Percentiles rank a stretch among this genome's conserved stretches.
phyloP scores from a whole-genome alignment of 768 basidiomycete genomes.

The Tephrocybe sp. region DNA sequence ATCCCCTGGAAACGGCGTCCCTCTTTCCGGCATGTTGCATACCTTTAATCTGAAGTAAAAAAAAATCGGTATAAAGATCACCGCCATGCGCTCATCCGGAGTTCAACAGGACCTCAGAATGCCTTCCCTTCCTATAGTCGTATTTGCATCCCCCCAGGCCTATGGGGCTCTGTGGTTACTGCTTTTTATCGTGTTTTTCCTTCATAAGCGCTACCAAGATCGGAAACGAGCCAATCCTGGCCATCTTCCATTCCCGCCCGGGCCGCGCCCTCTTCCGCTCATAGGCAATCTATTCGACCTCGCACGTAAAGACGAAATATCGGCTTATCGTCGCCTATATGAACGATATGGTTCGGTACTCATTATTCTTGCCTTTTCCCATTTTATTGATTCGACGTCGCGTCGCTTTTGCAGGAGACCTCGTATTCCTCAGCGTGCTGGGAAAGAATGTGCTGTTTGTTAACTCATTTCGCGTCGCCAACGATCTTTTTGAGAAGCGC shows the following conservation, averaged over 20 bases:
- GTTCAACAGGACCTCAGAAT: not conserved
- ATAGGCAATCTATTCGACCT: slow-evolving; percentile 53
- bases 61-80: slow-evolving; percentile 6
- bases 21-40: not conserved
- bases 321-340: slow-evolving; percentile 39
- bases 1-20: slow-evolving; percentile 8
- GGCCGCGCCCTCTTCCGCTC: slow-evolving; percentile 50
- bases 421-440: slow-evolving; percentile 51
- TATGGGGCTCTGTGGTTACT: slow-evolving; percentile 5
- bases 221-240: slow-evolving; percentile 12
- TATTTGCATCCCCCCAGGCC: slow-evolving; percentile 3
- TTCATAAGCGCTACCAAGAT: slow-evolving; percentile 10
- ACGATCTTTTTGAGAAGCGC: slow-evolving; percentile 56
- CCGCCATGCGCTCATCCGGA: not conserved
- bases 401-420: slow-evolving; percentile 36
- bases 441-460: slow-evolving; percentile 48
- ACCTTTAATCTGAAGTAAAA: not conserved
- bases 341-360: slow-evolving; percentile 37
- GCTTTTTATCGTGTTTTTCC: slow-evolving; percentile 4
- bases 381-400: not conserved
- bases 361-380: not conserved
- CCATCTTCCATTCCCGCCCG: slow-evolving; percentile 46
- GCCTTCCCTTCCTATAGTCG: slow-evolving; percentile 11
- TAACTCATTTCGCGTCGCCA: slow-evolving; percentile 38
- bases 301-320: slow-evolving; percentile 35